Evolutionary conservation across 177 flowering plant genomes (phyloP).

Genomic region (Tripterygium wilfordii): DNA sequence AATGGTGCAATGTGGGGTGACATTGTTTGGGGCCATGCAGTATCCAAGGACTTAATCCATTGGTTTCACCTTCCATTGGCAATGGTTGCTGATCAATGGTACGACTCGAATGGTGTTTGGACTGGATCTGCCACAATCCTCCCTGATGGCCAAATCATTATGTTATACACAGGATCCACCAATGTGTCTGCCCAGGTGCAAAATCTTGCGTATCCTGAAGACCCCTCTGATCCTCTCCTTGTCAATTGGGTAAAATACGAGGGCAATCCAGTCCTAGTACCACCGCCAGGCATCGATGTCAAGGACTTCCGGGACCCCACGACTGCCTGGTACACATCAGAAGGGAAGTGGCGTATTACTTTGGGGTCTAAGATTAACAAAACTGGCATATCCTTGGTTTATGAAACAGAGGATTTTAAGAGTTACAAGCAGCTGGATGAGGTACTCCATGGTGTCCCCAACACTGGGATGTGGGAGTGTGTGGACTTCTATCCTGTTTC

Average conservation of each 20-base stretch:
- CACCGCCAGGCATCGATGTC: conserved; percentile 57
- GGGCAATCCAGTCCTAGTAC: conserved; percentile 66
- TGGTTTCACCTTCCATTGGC: conserved; percentile 84
- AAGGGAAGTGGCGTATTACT: conserved; percentile 56
- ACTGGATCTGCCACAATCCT: conserved; percentile 92
- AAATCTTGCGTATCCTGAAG: conserved; percentile 72
- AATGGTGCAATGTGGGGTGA: conserved; percentile 84
- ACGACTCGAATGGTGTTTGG: conserved; percentile 80
- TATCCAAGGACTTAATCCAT: conserved; percentile 69
- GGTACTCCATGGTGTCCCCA: conserved; percentile 56
- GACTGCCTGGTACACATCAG: conserved; percentile 65
- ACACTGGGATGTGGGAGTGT: conserved; percentile 98
- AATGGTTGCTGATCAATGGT: conserved; percentile 81
- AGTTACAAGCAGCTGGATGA: conserved; percentile 38
- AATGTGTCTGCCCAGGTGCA: conserved; percentile 65
- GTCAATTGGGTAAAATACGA: conserved; percentile 73
- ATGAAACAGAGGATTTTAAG: conserved; percentile 63
- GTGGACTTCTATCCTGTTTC: conserved; percentile 87
- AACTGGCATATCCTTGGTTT: conserved; percentile 65
- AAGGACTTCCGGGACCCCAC: conserved; percentile 90
- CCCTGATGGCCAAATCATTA: conserved; percentile 54
- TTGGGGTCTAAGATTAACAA: conserved; percentile 61
- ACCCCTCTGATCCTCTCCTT: conserved; percentile 79
- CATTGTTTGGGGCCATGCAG: conserved; percentile 93
- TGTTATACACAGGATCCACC: conserved; percentile 88